phyloP scores from a whole-genome alignment of 164 flowering plant genomes.

The Liquidambar formosana region DNA sequence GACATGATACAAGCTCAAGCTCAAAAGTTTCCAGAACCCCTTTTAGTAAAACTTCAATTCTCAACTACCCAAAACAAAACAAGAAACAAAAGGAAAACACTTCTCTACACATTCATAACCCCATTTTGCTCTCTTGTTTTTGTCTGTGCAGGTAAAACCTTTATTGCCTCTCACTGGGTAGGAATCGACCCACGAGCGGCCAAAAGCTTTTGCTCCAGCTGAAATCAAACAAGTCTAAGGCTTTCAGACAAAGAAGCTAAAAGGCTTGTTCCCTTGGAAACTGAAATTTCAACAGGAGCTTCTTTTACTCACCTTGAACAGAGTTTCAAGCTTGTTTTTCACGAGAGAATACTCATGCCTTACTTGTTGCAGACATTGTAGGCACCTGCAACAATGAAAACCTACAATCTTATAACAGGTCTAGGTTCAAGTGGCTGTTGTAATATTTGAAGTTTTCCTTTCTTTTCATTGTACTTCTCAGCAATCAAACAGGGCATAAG shows the following conservation, averaged over 20 bases:
- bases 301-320: slow-evolving; percentile 34
- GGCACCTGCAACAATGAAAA: slow-evolving; percentile 24
- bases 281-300: not conserved
- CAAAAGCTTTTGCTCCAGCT: slow-evolving; percentile 35
- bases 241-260: not conserved
- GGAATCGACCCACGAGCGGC: slow-evolving; percentile 35
- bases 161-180: not conserved
- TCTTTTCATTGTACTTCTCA: not conserved
- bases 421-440: too few relatives aligned
- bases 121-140: slow-evolving; percentile 6
- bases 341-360: slow-evolving; percentile 33
- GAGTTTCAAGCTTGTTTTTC: slow-evolving; percentile 38
- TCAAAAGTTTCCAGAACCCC: not conserved
- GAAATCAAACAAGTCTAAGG: slow-evolving; percentile 9
- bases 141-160: not conserved
- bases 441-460: not conserved
- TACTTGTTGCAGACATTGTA: slow-evolving; percentile 34
- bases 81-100: not conserved
- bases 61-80: not conserved
- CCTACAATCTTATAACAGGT: too few relatives aligned
- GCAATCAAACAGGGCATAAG: not conserved
- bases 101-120: slow-evolving; percentile 6
- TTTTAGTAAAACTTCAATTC: not conserved
- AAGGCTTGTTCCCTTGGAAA: not conserved
- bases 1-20: slow-evolving; percentile 12